Evolutionary conservation across 768 basidiomycete genomes (phyloP).

Genomic region (Hygrophoropsis aurantiaca): DNA sequence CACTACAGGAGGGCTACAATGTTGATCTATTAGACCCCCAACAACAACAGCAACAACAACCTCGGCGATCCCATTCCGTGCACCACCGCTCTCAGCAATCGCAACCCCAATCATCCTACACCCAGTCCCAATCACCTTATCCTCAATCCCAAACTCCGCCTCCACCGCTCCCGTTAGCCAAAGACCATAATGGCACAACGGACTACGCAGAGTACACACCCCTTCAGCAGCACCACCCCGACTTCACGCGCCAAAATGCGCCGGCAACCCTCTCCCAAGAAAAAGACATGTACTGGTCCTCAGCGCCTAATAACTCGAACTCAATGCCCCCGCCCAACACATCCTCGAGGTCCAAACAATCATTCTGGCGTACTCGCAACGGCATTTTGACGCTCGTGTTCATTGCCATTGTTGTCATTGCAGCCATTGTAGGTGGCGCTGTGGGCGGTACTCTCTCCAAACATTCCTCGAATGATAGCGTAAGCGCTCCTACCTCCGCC

Average conservation of each 20-base stretch:
- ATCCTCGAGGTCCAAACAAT: conserved; percentile 9
- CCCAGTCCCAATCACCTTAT: conserved; percentile 9
- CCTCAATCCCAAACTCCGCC: conserved; percentile 17
- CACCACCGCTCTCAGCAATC: conserved; percentile 9
- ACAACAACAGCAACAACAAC: conserved; percentile 13
- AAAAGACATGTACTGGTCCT: conserved; percentile 8
- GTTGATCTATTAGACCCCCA: conserved; percentile 41
- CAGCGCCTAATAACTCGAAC: background rate
- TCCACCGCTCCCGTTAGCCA: conserved; percentile 10
- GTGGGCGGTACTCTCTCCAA: conserved; percentile 50
- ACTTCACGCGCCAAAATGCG: conserved; percentile 3
- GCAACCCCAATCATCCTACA: conserved; percentile 11
- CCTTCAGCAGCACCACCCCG: conserved; percentile 20
- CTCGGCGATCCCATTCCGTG: conserved; percentile 19
- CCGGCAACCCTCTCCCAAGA: conserved; percentile 10
- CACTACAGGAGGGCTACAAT: conserved; percentile 60
- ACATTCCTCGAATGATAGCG: conserved; percentile 6
- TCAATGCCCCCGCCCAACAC: background rate
- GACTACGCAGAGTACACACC: conserved; percentile 4
- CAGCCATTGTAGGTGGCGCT: conserved; percentile 55
- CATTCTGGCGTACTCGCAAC: conserved; percentile 52
- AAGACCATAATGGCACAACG: conserved; percentile 11
- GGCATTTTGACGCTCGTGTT: conserved; percentile 42
- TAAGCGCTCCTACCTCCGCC: background rate
- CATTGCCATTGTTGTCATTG: conserved; percentile 42